phyloP scores from a whole-genome alignment of 305 asterid genomes.

The Fraxinus baroniana region DNA sequence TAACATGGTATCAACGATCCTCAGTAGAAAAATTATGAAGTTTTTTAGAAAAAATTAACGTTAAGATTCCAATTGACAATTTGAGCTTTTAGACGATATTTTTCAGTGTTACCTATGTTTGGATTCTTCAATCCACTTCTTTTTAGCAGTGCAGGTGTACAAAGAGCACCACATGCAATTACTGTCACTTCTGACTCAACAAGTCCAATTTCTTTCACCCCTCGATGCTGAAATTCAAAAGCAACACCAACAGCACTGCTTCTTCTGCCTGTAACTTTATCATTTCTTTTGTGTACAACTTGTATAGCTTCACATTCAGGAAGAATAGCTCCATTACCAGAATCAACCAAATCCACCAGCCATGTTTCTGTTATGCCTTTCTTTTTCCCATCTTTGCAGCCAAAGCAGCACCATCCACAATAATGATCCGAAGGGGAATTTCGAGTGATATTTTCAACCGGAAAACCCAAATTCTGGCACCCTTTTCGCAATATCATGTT shows the following conservation, averaged over 20 bases:
- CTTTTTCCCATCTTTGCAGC: conserved; percentile 67
- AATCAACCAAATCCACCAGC: conserved; percentile 61
- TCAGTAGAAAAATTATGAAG: not conserved
- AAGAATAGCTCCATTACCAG: conserved; percentile 57
- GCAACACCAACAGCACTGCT: conserved; percentile 46
- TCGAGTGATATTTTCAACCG: conserved; percentile 49
- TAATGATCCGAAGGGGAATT: conserved; percentile 60
- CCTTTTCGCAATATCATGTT: conserved; percentile 73
- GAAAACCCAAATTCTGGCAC: conserved; percentile 61
- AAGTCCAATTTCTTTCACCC: conserved; percentile 36
- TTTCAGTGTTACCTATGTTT: conserved; percentile 40
- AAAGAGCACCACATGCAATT: conserved; percentile 66
- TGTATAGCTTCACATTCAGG: conserved; percentile 52
- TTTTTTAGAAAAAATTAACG: not conserved
- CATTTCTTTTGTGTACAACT: conserved; percentile 34
- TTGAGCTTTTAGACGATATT: not conserved
- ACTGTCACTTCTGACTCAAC: conserved; percentile 56
- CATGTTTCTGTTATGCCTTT: conserved; percentile 67
- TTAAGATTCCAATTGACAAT: no score
- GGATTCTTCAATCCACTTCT: conserved; percentile 63
- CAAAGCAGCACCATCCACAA: conserved; percentile 79
- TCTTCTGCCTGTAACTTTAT: not conserved
- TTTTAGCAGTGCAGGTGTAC: conserved; percentile 54
- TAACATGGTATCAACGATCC: not conserved
- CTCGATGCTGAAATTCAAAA: conserved; percentile 36